These are phyloP conservation scores for Pseudocercospora musae DNA, from an alignment of 2,329 filamentous ascomycete genomes.

Conservation along the genomic window DNA sequence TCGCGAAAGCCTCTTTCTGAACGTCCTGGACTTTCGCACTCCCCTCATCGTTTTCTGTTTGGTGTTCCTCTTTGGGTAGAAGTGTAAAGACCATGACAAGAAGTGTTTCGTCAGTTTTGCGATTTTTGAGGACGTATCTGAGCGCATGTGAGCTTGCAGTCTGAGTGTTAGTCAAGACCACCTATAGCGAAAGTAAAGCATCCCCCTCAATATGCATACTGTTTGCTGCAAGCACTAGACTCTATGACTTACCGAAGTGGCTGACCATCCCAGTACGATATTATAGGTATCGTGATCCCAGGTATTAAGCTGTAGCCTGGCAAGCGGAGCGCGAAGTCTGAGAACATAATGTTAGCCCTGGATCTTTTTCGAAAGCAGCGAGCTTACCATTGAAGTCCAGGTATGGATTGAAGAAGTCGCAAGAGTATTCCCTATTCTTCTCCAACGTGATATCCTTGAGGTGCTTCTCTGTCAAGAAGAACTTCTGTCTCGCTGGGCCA, in stretches of 20 bases:
- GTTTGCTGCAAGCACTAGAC: constrained; percentile 22
- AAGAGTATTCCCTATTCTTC: constrained; percentile 58
- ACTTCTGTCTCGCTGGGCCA: constrained; percentile 53
- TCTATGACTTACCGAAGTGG: constrained; percentile 61
- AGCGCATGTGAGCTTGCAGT: constrained; percentile 69
- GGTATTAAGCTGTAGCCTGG: constrained; percentile 56
- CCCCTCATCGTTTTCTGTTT: constrained; percentile 16
- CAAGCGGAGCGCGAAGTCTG: constrained; percentile 65
- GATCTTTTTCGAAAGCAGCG: neutral
- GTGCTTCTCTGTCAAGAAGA: constrained; percentile 56
- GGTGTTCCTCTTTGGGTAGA: constrained; percentile 57
- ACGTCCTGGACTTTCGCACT: constrained; percentile 7
- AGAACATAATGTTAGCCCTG: neutral
- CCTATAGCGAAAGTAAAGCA: constrained; percentile 33
- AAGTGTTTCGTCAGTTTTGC: constrained; percentile 67
- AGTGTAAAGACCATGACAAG: constrained; percentile 79
- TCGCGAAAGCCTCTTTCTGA: neutral
- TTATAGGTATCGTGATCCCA: constrained; percentile 68
- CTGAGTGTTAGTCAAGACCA: constrained; percentile 28
- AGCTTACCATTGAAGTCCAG: constrained; percentile 71
- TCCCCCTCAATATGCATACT: neutral
- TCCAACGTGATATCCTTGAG: constrained; percentile 61
- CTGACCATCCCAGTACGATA: constrained; percentile 79
- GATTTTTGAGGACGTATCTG: constrained; percentile 89
- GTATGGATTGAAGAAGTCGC: constrained; percentile 88